Conservation (phyloP, 257 asterid species). For the Solanum lycopersicoides region DNA sequence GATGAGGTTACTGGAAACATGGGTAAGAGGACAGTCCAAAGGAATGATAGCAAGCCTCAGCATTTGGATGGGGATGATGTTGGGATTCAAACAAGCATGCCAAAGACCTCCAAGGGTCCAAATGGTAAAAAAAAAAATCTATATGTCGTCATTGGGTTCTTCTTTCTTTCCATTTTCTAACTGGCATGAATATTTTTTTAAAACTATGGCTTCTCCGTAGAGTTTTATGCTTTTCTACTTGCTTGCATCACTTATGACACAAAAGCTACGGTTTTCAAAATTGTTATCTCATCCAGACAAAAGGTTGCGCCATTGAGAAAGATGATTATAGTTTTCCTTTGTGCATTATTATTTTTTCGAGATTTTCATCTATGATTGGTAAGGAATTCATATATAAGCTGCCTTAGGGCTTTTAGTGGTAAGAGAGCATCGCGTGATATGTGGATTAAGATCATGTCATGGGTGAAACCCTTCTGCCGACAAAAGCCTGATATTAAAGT, state of each 20-base stretch:
- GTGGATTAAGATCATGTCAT: not conserved
- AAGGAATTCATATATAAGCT: not conserved
- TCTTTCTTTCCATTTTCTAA: not conserved
- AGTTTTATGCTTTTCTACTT: not conserved
- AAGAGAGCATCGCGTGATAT: not conserved
- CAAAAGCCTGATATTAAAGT: not conserved
- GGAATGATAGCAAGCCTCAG: constrained; percentile 48
- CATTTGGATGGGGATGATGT: constrained; percentile 30
- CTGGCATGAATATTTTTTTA: not conserved
- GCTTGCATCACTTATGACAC: not conserved
- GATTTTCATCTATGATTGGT: not conserved
- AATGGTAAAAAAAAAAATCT: not conserved
- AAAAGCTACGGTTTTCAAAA: not conserved
- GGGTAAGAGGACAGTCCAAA: constrained; percentile 43
- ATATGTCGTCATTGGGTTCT: not conserved
- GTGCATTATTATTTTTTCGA: not conserved
- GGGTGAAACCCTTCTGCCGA: not conserved
- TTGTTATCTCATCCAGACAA: not conserved
- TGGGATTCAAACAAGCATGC: constrained; percentile 28
- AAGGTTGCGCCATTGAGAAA: not conserved
- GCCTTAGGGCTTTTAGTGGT: not conserved
- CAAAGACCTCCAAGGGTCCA: constrained; percentile 52
- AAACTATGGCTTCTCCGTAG: not conserved
- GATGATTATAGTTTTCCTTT: not conserved
- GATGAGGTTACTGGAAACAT: constrained; percentile 41